phyloP scores from a whole-genome alignment of 495 filamentous ascomycete genomes.

The Penicillium pancosmium region DNA sequence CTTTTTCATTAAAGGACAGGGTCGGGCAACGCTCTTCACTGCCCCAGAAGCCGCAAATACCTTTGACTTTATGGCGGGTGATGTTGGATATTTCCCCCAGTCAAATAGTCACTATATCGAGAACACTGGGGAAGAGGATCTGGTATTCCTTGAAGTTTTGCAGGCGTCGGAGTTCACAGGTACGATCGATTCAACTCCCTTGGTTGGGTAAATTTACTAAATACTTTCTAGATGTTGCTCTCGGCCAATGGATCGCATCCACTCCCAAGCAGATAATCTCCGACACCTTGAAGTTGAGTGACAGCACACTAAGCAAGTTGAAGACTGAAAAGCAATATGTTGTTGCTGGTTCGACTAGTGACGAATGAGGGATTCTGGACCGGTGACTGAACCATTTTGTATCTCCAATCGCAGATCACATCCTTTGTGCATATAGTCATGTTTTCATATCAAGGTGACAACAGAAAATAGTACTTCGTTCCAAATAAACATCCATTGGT shows the following conservation, averaged over 20 bases:
- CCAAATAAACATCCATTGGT: too few relatives aligned
- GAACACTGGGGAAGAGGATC: conserved; percentile 69
- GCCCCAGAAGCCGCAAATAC: conserved; percentile 62
- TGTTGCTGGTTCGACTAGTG: conserved; percentile 41
- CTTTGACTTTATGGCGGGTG: conserved; percentile 76
- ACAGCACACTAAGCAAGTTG: conserved; percentile 53
- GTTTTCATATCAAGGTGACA: too few relatives aligned
- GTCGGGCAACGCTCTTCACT: conserved; percentile 66
- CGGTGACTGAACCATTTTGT: background rate
- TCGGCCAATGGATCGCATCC: conserved; percentile 66
- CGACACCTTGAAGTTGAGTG: conserved; percentile 62
- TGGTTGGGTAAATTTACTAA: conserved; percentile 7
- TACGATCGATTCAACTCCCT: conserved; percentile 20
- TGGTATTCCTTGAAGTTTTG: conserved; percentile 71
- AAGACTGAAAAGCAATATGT: conserved; percentile 66
- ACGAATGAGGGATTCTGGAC: background rate
- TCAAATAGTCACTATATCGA: conserved; percentile 72
- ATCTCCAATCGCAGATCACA: background rate
- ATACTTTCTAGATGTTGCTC: conserved; percentile 52
- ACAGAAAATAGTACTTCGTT: too few relatives aligned
- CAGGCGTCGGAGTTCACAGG: conserved; percentile 65
- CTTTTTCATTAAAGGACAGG: conserved; percentile 71
- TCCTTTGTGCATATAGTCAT: too few relatives aligned
- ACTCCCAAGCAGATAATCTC: conserved; percentile 65
- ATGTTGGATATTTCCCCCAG: conserved; percentile 70